Evolutionary conservation across 306 rosid species (phyloP).

Genomic region (Boehmeria nivea): DNA sequence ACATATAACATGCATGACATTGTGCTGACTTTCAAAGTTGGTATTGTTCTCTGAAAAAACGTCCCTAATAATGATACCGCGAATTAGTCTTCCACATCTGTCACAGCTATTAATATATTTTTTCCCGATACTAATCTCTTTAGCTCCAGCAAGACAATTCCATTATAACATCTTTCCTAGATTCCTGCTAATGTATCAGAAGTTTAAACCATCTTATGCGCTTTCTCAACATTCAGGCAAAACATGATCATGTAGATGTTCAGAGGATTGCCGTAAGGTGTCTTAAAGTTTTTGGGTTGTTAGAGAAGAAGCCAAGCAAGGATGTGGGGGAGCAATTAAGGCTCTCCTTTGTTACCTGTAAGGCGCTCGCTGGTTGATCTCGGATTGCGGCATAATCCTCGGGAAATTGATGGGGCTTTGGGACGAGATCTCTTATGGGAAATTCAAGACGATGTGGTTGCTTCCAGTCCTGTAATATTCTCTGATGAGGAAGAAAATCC

Average conservation of each 20-base stretch:
- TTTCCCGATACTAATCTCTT: too few relatives aligned
- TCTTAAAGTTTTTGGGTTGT: constrained; percentile 83
- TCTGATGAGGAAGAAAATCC: constrained; percentile 38
- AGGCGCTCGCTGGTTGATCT: constrained; percentile 81
- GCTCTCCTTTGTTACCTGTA: constrained; percentile 57
- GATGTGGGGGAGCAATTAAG: constrained; percentile 71
- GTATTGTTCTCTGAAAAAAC: too few relatives aligned
- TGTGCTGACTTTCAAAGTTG: too few relatives aligned
- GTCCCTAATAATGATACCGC: too few relatives aligned
- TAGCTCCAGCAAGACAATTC: too few relatives aligned
- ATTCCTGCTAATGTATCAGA: too few relatives aligned
- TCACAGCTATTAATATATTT: too few relatives aligned
- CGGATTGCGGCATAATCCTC: constrained; percentile 89
- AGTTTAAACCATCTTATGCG: constrained; percentile 8
- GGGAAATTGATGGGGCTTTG: constrained; percentile 57
- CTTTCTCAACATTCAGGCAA: constrained; percentile 56
- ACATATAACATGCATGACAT: too few relatives aligned
- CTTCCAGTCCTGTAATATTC: constrained; percentile 47
- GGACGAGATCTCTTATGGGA: constrained; percentile 30
- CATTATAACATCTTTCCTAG: too few relatives aligned
- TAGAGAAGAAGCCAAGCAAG: constrained; percentile 71
- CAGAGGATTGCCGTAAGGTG: constrained; percentile 84
- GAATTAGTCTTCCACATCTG: too few relatives aligned
- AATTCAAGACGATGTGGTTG: constrained; percentile 31
- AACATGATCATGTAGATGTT: constrained; percentile 80